These are phyloP conservation scores for Thoreauomyces humboldtii DNA, from an alignment of 192 early-diverging fungal genomes.

Conservation along the genomic window DNA sequence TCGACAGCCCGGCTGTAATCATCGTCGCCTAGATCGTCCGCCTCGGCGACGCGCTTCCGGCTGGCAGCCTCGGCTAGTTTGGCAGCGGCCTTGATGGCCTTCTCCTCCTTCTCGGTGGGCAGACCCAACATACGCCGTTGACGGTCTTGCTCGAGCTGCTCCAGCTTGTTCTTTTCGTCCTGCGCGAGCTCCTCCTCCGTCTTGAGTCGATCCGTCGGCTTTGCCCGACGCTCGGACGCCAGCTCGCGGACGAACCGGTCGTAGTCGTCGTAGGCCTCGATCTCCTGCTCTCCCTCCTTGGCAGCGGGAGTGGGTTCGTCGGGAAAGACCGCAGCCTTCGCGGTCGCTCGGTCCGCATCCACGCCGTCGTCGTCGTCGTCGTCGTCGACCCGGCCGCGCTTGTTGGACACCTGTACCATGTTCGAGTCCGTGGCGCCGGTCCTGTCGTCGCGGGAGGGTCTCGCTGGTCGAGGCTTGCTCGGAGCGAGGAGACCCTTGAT, in stretches of 20 bases:
- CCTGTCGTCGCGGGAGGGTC: slow-evolving; percentile 36
- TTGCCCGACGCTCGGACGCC: slow-evolving; percentile 77
- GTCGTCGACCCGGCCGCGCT: no score
- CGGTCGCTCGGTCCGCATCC: no score
- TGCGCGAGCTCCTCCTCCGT: slow-evolving; percentile 89
- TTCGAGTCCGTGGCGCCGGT: slow-evolving; percentile 15
- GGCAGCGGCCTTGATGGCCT: neutral
- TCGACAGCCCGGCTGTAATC: slow-evolving; percentile 25
- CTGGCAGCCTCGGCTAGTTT: slow-evolving; percentile 9
- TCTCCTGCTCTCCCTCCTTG: slow-evolving; percentile 25
- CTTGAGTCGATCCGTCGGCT: slow-evolving; percentile 87
- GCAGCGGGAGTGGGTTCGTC: no score
- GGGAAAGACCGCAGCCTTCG: slow-evolving; percentile 16
- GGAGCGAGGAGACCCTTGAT: slow-evolving; percentile 68
- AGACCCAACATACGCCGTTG: slow-evolving; percentile 30
- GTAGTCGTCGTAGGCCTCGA: slow-evolving; percentile 65
- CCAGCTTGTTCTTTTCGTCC: slow-evolving; percentile 82
- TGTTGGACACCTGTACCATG: slow-evolving; percentile 4
- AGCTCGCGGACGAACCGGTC: slow-evolving; percentile 81
- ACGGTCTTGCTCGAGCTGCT: slow-evolving; percentile 67
- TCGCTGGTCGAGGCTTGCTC: slow-evolving; percentile 35
- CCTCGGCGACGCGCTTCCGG: slow-evolving; percentile 41
- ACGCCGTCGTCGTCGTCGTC: no score
- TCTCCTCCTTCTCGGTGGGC: slow-evolving; percentile 11
- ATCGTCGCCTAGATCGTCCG: slow-evolving; percentile 54